Base-by-base conservation (phyloP, 179 eudicot genomes). In the Patellifolia procumbens region DNA sequence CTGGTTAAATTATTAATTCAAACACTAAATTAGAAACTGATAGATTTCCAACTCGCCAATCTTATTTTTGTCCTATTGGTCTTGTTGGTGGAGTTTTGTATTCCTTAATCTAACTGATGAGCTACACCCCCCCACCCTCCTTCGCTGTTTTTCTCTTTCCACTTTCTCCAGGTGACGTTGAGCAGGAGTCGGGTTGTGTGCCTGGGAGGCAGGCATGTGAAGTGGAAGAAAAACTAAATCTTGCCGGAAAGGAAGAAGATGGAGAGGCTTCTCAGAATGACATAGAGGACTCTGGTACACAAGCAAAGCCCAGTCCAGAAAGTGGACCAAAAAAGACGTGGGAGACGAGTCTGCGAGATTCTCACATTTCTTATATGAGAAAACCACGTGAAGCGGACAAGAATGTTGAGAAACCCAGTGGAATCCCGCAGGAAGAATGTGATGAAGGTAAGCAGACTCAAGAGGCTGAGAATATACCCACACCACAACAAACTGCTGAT, bases 121-220 rank as follows among this genome's bases (percentile, higher is more conserved):
- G 17, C 29, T 43, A 28, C 26, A 6, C n/a, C n/a, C n/a, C n/a
- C n/a, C n/a, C n/a, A n/a, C n/a, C n/a, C n/a, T n/a, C n/a, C n/a
- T 29, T 73, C 26, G n/a, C 29, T 66, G 1, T 29, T 26, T 34
- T 28, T 58, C 19, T 2, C 64, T 32, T 16, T 68, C 53, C n/a
- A 7, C 29, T 46, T 24, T 73, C 62, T 62, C 43, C 73, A 83
- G 89, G 84, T 82, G 87, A 83, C 80, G 72, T 81, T 69, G 82
- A 81, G 76, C 80, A 58, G 68, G 84, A 84, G 62, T 67, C 22
- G 43, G 74, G 70, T 49, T 73, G 81, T 69, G 83, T 31, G 43
- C 69, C 74, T 60, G 75, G 39, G 37, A 78, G 68, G 49, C 34
- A 20, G 35, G 49, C 68, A 46, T 12, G 69, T 70, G 64, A 79